Base-by-base conservation (phyloP, 371 early-diverging fungal species). In the Rhizomucor miehei region DNA sequence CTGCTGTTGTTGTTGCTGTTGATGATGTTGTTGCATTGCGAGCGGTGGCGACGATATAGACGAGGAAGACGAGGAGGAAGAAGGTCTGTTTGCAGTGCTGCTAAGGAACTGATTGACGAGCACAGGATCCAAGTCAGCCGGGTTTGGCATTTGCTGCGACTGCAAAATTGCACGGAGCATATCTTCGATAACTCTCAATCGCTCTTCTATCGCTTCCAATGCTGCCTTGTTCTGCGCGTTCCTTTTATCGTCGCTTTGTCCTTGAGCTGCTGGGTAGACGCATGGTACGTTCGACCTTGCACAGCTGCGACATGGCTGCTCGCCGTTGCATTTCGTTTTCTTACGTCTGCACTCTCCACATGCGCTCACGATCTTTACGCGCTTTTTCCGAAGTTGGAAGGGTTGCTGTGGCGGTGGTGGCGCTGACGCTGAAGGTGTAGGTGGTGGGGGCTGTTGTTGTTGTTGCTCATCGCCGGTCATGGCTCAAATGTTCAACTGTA, bases 311-410 rank as follows among this genome's bases (percentile, higher is more conserved):
- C 85, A 85, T 12, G 85, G 85, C 23, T 73, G 71, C 48, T 75
- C 74, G 23, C 85, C 85, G 62, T 84, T 78, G 54, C 81, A 81
- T 56, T 77, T 77, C 20, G 75, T 76, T 56, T 81, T 81, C 63
- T 73, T 72, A 16, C 78, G 74, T 39, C 81, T 66, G 48, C 81
- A 81, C 49, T 74, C 75, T 25, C 71, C 60, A 48, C 81, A 81
- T 2, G 85, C 85, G 44, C 82, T 85, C 16, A 82, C 74, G 37
- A 85, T 82, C 57, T 83, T 82, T 39, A 77, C 82, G 56, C 83
- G 78, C 57, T 85, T 85, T 55, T 63, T 69, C 47, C 69, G 73
- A 40, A 71, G 71, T 17, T 60, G 51, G 23, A 4, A 16, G 29
- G 44, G 56, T 13, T 40, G 36, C 13, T 34, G 57, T 16, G 39